Base-by-base conservation (phyloP, 768 basidiomycete genomes). In the Hemileccinum impolitum region DNA sequence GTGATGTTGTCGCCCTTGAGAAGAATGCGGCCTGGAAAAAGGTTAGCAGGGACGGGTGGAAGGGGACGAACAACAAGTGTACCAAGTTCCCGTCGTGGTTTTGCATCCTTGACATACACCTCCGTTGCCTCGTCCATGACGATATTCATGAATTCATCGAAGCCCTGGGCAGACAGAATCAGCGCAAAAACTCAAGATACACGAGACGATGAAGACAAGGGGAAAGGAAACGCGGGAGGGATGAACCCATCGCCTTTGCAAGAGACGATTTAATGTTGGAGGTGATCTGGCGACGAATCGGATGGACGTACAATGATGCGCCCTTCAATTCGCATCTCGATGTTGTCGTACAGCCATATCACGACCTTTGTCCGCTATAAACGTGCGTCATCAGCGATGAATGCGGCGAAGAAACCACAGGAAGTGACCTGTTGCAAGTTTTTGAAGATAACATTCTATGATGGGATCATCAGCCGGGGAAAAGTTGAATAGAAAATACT, bases 71-170 rank as follows among this genome's bases (percentile, higher is more conserved):
- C n/a, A 36, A 39, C n/a, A 36, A 10, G 69, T 81, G 48, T 55
- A 93, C 94, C 94, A 35, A 98, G 75, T 53, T 91, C 84, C 70
- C 83, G 74, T 60, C 87, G 76, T 39, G 91, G 88, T 70, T 94
- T 90, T 46, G 81, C 84, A 52, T 91, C 92, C 66, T 93, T 92
- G 42, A 94, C 83, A 62, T 82, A 95, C 11, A 96, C 85, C 68
- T 99, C 95, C 44, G 82, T 80, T 38, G 94, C 92, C 42, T 96
- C 90, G 58, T 99, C 95, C 19, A 99, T 72, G 31, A 97, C 90
- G 26, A 99, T 72, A 65, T 99, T 99, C 95, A 99, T 99, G 72
- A 97, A 99, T 69, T 99, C 95, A 65, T 99, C 95, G 60, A 99
- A 99, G 35, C 95, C 94, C 95, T 97, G 63, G 11, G 34, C 11